Conservation (phyloP, 2,329 filamentous ascomycete species). For the Fusarium sp. region DNA sequence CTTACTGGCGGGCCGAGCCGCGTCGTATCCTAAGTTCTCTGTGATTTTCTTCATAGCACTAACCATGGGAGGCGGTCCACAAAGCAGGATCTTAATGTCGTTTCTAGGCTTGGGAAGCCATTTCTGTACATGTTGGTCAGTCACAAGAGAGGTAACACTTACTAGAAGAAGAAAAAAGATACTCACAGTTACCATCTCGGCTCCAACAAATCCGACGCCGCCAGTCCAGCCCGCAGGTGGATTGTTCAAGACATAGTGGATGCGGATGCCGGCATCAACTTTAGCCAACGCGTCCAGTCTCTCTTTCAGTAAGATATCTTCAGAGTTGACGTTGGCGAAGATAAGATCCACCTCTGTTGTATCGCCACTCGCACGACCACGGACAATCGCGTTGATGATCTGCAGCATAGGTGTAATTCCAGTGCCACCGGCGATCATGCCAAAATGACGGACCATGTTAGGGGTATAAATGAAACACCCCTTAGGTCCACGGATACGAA, state of each 20-base stretch:
- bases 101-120: conserved; percentile 81
- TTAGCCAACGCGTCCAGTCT: conserved; percentile 83
- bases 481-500: conserved; percentile 92
- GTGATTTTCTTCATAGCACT: conserved; percentile 95
- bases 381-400: conserved; percentile 88
- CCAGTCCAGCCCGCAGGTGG: conserved; percentile 90
- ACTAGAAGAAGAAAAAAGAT: background rate
- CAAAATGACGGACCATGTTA: conserved; percentile 94
- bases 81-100: conserved; percentile 92
- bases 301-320: conserved; percentile 92
- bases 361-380: conserved; percentile 81
- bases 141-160: background rate
- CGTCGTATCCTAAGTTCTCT: conserved; percentile 86
- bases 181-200: conserved; percentile 89
- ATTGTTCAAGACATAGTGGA: conserved; percentile 96
- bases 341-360: conserved; percentile 90
- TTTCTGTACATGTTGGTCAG: conserved; percentile 61
- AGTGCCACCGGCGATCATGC: conserved; percentile 96
- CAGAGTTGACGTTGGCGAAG: conserved; percentile 91
- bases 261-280: conserved; percentile 82
- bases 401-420: conserved; percentile 82
- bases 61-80: conserved; percentile 95
- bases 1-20: conserved; percentile 94
- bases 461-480: conserved; percentile 95
- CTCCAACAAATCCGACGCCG: conserved; percentile 91